Evolutionary conservation across 192 early-diverging fungal species (phyloP).

Genomic region (Linnemannia exigua): DNA sequence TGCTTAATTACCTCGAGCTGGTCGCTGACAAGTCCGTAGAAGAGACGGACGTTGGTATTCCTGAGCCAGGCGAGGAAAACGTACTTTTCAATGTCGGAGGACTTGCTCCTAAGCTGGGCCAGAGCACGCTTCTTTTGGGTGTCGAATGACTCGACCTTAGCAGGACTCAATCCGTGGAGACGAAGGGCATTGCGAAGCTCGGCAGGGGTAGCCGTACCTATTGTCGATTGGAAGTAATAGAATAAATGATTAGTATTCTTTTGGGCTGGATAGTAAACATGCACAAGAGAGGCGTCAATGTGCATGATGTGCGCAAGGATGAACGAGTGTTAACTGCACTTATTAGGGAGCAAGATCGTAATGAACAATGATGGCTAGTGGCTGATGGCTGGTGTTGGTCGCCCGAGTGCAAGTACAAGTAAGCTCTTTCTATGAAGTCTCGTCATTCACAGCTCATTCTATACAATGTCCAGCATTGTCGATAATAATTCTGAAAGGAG

Average conservation of each 20-base stretch:
- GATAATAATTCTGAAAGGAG: too few species aligned
- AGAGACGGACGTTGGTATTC: slow-evolving; percentile 84
- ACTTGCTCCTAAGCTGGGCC: slow-evolving; percentile 76
- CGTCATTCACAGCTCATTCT: not conserved
- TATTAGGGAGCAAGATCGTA: not conserved
- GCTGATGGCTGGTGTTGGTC: too few species aligned
- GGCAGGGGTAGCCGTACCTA: slow-evolving; percentile 74
- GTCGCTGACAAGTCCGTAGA: slow-evolving; percentile 84
- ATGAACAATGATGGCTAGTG: too few species aligned
- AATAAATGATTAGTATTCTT: not conserved
- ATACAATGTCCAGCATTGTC: too few species aligned
- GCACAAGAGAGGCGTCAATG: not conserved
- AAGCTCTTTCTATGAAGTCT: too few species aligned
- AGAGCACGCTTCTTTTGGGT: slow-evolving; percentile 83
- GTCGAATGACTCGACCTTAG: slow-evolving; percentile 79
- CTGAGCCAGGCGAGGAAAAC: slow-evolving; percentile 88
- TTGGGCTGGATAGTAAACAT: not conserved
- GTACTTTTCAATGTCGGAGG: slow-evolving; percentile 84
- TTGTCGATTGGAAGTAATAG: not conserved
- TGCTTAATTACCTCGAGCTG: slow-evolving; percentile 80
- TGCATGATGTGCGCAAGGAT: not conserved
- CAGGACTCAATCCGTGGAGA: slow-evolving; percentile 80
- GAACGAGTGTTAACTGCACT: not conserved
- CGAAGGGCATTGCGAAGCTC: slow-evolving; percentile 68
- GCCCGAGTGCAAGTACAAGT: too few species aligned